Conservation (phyloP, 768 basidiomycete species). For the Tulasnella sp. region DNA sequence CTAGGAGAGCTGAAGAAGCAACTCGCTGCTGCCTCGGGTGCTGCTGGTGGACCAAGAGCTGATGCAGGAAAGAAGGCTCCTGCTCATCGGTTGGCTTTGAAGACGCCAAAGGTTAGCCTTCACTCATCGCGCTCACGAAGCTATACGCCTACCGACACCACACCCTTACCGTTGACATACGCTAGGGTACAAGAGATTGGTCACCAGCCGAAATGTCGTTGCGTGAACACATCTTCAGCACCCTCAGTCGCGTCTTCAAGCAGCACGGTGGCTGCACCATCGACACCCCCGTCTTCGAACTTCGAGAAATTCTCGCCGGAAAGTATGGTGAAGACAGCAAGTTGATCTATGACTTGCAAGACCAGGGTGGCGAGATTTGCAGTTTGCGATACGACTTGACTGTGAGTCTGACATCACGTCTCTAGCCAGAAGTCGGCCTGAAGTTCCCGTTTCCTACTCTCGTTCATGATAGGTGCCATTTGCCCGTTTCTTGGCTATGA, state of each 20-base stretch:
- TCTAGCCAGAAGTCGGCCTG: neutral
- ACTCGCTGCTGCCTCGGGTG: conserved; percentile 38
- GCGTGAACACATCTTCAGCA: conserved; percentile 85
- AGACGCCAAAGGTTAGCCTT: conserved; percentile 86
- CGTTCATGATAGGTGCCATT: conserved; percentile 65
- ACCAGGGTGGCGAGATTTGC: conserved; percentile 96
- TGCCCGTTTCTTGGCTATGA: conserved; percentile 94
- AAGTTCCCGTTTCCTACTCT: conserved; percentile 4
- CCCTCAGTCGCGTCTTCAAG: conserved; percentile 85
- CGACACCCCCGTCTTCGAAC: conserved; percentile 98
- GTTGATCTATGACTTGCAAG: conserved; percentile 95
- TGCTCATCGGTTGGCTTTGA: conserved; percentile 68
- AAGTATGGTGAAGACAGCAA: conserved; percentile 99
- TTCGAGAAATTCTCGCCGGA: conserved; percentile 92
- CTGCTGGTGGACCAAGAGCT: conserved; percentile 46
- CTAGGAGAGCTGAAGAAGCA: conserved; percentile 47
- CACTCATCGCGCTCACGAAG: neutral
- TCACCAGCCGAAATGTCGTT: conserved; percentile 91
- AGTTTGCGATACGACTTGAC: conserved; percentile 96
- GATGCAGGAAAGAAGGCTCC: conserved; percentile 57
- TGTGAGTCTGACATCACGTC: conserved; percentile 45
- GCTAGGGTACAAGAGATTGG: conserved; percentile 92
- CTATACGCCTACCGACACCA: neutral
- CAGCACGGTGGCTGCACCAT: conserved; percentile 88
- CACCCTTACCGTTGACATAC: conserved; percentile 22